Conservation (phyloP, 2,329 filamentous ascomycete genomes). For the Pseudonectria buxi region DNA sequence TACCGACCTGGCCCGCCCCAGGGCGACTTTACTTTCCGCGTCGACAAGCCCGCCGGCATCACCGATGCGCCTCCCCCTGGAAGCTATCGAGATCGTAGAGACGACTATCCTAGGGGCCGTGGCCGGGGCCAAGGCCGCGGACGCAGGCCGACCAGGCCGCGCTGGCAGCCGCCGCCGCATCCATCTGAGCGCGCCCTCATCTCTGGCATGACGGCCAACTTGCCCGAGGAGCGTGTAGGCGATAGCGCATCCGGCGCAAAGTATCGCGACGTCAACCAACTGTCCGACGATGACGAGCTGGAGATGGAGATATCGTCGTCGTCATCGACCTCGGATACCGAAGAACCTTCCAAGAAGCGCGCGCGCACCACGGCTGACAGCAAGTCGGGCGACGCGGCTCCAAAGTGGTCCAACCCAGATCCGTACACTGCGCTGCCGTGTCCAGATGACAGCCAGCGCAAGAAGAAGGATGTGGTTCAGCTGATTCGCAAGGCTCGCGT, state of each 20-base stretch:
- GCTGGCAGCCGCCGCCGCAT: constrained; percentile 33
- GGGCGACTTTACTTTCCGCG: constrained; percentile 50
- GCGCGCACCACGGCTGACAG: constrained; percentile 22
- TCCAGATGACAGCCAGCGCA: constrained; percentile 62
- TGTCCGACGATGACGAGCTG: constrained; percentile 57
- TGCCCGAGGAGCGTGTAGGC: constrained; percentile 41
- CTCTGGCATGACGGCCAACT: constrained; percentile 33
- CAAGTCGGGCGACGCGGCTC: constrained; percentile 40
- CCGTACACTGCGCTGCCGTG: constrained; percentile 85
- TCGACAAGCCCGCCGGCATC: constrained; percentile 45
- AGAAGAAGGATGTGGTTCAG: constrained; percentile 82
- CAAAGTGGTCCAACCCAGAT: constrained; percentile 94
- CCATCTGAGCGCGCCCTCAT: constrained; percentile 46
- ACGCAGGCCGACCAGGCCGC: constrained; percentile 13
- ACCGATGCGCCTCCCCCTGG: constrained; percentile 24
- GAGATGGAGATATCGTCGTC: constrained; percentile 55
- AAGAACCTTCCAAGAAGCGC: constrained; percentile 35
- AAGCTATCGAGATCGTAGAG: constrained; percentile 13
- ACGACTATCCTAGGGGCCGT: constrained; percentile 18
- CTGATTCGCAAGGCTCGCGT: constrained; percentile 85
- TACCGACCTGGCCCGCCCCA: constrained; percentile 30
- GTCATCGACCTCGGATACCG: constrained; percentile 23
- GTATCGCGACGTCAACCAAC: constrained; percentile 48
- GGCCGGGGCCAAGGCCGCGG: constrained; percentile 18
- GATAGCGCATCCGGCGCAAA: constrained; percentile 40